Evolutionary conservation across 345 rosid species (phyloP), one percentile per base, ranked within the genome.

Genomic region (Brassica rapa): DNA sequence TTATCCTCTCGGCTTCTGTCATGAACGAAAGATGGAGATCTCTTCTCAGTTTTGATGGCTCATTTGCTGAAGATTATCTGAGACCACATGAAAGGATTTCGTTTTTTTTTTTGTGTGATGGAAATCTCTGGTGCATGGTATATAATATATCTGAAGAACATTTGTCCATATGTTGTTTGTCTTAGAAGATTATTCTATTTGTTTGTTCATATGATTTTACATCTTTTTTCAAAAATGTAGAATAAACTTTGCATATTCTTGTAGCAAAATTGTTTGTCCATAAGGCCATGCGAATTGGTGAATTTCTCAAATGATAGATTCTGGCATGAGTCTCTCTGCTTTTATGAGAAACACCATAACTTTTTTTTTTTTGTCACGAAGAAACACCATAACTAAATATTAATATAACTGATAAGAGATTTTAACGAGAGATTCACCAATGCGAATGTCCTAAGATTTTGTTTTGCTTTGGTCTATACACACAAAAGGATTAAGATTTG

Each of bases 1-100:
- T 70, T 62, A 9, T 70, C 14, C 66, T 70, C 75, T 63, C n/a
- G 57, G 75, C 76, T 77, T 77, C 70, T 70, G 80, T 70, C 75
- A 53, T 70, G 75, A 6, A 70, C 59, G 33, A 53, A 64, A 56
- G 66, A 64, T 35, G 71, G 81, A 71, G 14, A 12, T 39, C 4
- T 37, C 39, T 37, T n/a, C 30, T 46, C 33, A 72, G 30, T 61
- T 27, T 27, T 27, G 30, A 72, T 73, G 69, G 56, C 70, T 59
- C 64, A 30, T 11, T 56, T 55, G 57, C 14, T 70, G 43, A 71
- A 78, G 72, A 71, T 77, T 21, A 66, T 65, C n/a, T 5, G 72
- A 72, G 73, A 60, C 68, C 70, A 53, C 27, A 72, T n/a, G 55
- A 43, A 66, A 59, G 32, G 0, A 24, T 53, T 77, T n/a, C 4